phyloP scores from a whole-genome alignment of 495 filamentous ascomycete species.

The Penicillium angulare region DNA sequence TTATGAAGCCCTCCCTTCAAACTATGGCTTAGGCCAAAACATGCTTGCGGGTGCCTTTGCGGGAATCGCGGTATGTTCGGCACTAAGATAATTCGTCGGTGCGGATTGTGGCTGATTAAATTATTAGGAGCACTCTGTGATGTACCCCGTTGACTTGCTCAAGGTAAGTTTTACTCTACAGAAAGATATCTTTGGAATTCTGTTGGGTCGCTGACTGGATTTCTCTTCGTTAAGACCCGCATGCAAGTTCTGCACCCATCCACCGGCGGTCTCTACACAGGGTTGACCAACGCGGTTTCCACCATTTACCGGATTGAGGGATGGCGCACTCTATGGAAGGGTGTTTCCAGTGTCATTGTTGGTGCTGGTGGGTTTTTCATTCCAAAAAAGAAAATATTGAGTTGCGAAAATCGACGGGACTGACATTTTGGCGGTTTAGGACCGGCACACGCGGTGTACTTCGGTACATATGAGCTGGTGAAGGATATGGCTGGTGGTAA shows the following conservation, averaged over 20 bases:
- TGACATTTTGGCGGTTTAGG: constrained; percentile 53
- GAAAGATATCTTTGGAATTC: background rate
- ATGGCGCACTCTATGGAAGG: constrained; percentile 88
- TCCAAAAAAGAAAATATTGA: background rate
- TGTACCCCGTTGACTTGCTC: constrained; percentile 97
- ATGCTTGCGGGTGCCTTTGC: constrained; percentile 96
- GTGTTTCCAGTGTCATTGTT: constrained; percentile 92
- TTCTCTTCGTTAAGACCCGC: constrained; percentile 64
- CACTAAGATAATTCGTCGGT: background rate
- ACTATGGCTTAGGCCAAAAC: constrained; percentile 68
- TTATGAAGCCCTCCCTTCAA: constrained; percentile 69
- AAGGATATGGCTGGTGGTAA: constrained; percentile 96
- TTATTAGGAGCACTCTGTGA: constrained; percentile 77
- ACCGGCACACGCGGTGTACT: constrained; percentile 96
- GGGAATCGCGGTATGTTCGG: constrained; percentile 77
- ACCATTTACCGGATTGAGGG: constrained; percentile 90
- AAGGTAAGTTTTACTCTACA: constrained; percentile 64
- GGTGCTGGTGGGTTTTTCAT: constrained; percentile 69
- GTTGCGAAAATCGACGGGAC: constrained; percentile 5
- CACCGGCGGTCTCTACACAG: constrained; percentile 81
- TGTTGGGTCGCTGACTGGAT: constrained; percentile 6
- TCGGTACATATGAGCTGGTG: constrained; percentile 94
- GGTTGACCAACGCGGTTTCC: constrained; percentile 86
- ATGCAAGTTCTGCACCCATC: constrained; percentile 95
- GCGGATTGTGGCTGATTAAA: constrained; percentile 18